Evolutionary conservation across 139 green algal species (phyloP).

Genomic region (Yamagishiella unicocca): DNA sequence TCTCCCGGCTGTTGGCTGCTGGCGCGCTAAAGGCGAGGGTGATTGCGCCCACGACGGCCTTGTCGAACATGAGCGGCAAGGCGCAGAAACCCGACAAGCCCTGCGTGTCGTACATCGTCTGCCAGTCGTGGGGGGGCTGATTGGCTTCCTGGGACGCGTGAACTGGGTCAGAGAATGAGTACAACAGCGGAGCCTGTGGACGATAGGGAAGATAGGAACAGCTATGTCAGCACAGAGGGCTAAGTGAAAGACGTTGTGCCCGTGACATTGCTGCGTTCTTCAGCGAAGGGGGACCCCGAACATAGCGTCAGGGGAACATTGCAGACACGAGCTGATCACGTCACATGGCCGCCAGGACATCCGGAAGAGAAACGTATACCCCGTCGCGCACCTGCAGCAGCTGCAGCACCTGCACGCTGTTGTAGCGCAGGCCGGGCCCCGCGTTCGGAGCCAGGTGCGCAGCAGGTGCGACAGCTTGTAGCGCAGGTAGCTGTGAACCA

Average conservation of each 20-base stretch:
- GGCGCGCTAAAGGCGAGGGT: neutral
- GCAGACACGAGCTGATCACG: too few species aligned
- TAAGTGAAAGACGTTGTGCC: too few species aligned
- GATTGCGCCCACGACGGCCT: conserved; percentile 6
- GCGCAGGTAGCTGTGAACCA: conserved; percentile 11
- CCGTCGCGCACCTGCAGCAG: conserved; percentile 25
- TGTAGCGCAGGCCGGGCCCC: neutral
- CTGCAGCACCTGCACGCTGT: conserved; percentile 42
- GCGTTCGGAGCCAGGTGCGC: neutral
- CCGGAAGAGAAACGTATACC: too few species aligned
- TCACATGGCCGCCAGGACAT: too few species aligned
- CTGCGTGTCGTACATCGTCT: neutral
- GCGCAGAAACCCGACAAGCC: conserved; percentile 30
- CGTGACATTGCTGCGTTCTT: too few species aligned
- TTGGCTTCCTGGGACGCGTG: neutral
- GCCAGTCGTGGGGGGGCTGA: conserved; percentile 43
- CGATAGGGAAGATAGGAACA: neutral
- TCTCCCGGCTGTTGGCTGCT: neutral
- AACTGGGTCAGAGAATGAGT: conserved; percentile 17
- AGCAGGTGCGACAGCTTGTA: neutral
- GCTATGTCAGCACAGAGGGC: too few species aligned
- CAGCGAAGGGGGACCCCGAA: too few species aligned
- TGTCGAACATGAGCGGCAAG: conserved; percentile 19
- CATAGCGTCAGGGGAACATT: too few species aligned
- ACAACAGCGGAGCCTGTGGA: conserved; percentile 3